Base-by-base conservation (phyloP, 305 asterid species). In the Andrographis paniculata region DNA sequence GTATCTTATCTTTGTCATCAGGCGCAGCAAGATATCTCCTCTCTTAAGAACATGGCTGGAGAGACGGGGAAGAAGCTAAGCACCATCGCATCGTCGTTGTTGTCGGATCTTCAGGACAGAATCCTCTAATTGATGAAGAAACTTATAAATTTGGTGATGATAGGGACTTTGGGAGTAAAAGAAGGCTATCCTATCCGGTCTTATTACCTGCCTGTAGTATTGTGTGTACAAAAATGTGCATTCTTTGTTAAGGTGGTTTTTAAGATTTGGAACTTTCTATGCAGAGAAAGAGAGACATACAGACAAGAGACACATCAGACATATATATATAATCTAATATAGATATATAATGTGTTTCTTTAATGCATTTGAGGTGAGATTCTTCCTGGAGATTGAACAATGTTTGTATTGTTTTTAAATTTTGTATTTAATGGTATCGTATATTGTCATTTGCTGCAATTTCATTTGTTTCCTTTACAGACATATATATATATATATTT, bases 11-110 rank as follows among this genome's bases (percentile, higher is more conserved):
- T 4, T 21, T 38, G 5, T 17, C 35, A 20, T 52, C 70, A 91
- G 98, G 96, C 96, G 53, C 95, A 86, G 48, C 98, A 91, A 61
- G 98, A 86, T 64, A 74, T 91, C 51, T 80, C 94, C 45, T 86
- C 95, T 53, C 65, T 83, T 27, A 91, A 86, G 78, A 78, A 73
- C 53, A 86, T 91, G 5, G 98, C 98, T 5, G 95, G 96, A 70
- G 98, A 91, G 75, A 86, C 98, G 4, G 94, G 98, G 56, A 91
- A 83, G 82, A 91, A 75, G 80, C 56, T 91, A 37, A 71, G 80
- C 69, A 69, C 83, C 17, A 41, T 91, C 8, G 98, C 98, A 0
- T 74, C 98, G 37, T 68, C 76, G 40, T 55, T 91, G n/a, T 65
- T 91, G 51, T 71, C 96, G 1, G 96, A 91, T 66, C 59, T 91